A percentile compares a stretch with the other conserved stretches of the same genome.
Evolutionary conservation across 2,329 filamentous ascomycete genomes (phyloP).

Genomic region (Orbilia javanica): DNA sequence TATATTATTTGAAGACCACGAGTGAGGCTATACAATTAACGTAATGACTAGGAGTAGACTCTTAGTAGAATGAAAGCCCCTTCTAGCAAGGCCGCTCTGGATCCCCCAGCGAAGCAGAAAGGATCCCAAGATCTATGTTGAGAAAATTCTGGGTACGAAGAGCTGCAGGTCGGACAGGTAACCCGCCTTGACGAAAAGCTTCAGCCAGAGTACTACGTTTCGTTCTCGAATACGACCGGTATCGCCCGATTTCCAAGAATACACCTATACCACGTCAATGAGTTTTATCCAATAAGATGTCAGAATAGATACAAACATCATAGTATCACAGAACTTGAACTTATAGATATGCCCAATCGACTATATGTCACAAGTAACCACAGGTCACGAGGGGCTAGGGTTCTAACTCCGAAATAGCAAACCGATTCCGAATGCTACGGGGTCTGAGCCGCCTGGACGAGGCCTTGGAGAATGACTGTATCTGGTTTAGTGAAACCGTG

Average conservation of each 20-base stretch:
- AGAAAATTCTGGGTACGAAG: not conserved
- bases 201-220: not conserved
- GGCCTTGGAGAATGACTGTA: constrained; percentile 13
- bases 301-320: not conserved
- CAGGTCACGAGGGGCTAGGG: constrained; percentile 17
- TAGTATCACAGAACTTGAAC: constrained; percentile 11
- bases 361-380: constrained; percentile 27
- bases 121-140: constrained; percentile 12
- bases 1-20: not conserved
- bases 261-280: not conserved
- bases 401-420: constrained; percentile 11
- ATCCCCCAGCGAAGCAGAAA: constrained; percentile 14
- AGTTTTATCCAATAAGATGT: not conserved
- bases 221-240: not conserved
- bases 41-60: not conserved
- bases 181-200: not conserved
- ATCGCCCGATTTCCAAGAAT: not conserved
- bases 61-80: not conserved
- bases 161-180: constrained; percentile 2
- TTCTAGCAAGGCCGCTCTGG: not conserved
- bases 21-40: constrained; percentile 1
- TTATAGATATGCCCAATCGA: constrained; percentile 18
- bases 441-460: not conserved
- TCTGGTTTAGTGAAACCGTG: constrained; percentile 27
- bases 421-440: not conserved